These are phyloP conservation scores for Colletotrichum sp. DNA, from an alignment of 2,329 filamentous ascomycete species.

Conservation along the genomic window DNA sequence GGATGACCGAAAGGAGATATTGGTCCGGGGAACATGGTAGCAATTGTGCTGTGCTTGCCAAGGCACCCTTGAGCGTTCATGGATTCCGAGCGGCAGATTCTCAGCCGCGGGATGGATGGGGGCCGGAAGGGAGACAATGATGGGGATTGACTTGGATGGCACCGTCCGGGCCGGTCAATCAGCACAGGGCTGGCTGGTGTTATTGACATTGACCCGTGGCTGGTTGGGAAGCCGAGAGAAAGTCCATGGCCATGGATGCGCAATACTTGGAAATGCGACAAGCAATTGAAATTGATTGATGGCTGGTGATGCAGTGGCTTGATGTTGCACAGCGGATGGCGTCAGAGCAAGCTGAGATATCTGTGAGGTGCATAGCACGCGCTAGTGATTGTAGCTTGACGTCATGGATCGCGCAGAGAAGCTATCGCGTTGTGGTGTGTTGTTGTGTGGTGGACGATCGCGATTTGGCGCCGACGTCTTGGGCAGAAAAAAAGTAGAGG, in stretches of 20 bases:
- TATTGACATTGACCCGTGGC: background rate
- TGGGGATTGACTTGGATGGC: background rate
- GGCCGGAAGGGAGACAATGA: background rate
- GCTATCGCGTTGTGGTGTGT: background rate
- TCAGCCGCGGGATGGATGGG: background rate
- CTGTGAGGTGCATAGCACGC: background rate
- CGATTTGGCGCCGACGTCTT: background rate
- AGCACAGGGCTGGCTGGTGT: background rate
- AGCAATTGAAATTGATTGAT: background rate
- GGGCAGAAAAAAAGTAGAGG: background rate
- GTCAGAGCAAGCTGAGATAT: constrained; percentile 6
- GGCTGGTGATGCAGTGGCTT: constrained; percentile 20
- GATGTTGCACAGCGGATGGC: constrained; percentile 6
- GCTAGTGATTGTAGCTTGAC: constrained; percentile 4
- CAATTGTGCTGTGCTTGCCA: background rate
- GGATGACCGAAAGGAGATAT: background rate
- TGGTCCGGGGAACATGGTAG: background rate
- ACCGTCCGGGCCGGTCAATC: background rate
- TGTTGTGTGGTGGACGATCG: background rate
- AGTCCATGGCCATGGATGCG: background rate
- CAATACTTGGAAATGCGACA: background rate
- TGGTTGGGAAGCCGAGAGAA: background rate
- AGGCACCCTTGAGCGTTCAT: background rate
- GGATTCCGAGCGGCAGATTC: background rate
- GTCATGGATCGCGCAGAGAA: constrained; percentile 14